phyloP scores from a whole-genome alignment of 371 early-diverging fungal species.

The Mortierella sp. region DNA sequence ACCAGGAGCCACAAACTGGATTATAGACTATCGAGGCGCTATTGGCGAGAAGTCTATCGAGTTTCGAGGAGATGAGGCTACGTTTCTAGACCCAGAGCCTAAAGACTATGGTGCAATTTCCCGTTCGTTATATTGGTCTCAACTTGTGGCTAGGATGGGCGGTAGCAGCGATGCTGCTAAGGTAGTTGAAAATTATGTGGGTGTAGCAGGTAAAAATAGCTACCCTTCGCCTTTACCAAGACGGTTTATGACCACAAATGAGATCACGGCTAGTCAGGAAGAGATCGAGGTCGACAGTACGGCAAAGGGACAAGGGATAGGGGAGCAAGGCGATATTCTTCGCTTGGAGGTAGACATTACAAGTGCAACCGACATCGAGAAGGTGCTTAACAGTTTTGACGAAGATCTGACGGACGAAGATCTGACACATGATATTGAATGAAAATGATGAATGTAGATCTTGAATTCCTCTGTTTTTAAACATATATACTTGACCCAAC shows the following conservation, averaged over 20 bases:
- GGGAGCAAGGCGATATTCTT: background rate
- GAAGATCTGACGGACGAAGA: background rate
- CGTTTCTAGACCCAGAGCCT: conserved; percentile 18
- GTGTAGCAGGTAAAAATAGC: conserved; percentile 26
- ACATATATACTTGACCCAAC: background rate
- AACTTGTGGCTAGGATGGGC: conserved; percentile 36
- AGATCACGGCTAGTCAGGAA: conserved; percentile 1
- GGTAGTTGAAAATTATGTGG: conserved; percentile 12
- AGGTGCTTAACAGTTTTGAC: background rate
- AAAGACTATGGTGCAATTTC: conserved; percentile 5
- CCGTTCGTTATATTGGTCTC: conserved; percentile 42
- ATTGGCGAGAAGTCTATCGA: background rate
- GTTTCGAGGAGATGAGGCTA: conserved; percentile 42
- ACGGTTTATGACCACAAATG: background rate
- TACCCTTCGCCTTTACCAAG: conserved; percentile 9
- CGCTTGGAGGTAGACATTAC: background rate
- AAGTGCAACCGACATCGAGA: background rate
- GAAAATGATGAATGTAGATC: no score
- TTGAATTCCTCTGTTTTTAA: no score
- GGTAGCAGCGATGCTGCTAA: background rate
- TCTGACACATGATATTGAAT: background rate
- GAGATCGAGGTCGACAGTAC: background rate
- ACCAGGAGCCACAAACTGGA: conserved; percentile 45
- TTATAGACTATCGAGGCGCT: conserved; percentile 15
- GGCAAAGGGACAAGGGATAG: background rate